Percentiles rank a stretch among this genome's conserved stretches.
phyloP scores from a whole-genome alignment of 306 rosid species.

The Gastrolobium villosum region DNA sequence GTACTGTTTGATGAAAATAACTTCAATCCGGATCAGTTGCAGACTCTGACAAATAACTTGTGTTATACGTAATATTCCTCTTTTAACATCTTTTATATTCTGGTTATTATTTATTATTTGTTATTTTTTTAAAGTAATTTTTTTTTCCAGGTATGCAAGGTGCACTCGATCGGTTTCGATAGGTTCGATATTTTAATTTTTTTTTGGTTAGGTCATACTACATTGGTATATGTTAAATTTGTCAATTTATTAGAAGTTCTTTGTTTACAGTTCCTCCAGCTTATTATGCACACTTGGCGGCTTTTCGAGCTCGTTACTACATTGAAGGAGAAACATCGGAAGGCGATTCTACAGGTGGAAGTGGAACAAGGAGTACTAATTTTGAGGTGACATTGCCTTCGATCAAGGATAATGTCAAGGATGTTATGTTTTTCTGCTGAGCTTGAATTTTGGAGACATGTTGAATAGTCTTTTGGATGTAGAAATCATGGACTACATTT shows the following conservation, averaged over 20 bases:
- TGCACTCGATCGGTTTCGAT: conserved; percentile 58
- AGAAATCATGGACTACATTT: too few relatives aligned
- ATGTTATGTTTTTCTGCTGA: conserved; percentile 57
- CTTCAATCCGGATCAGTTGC: conserved; percentile 45
- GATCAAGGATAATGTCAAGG: conserved; percentile 33
- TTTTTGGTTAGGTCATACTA: not conserved
- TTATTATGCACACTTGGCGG: conserved; percentile 58
- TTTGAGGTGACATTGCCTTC: conserved; percentile 30
- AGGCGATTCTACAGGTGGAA: conserved; percentile 37
- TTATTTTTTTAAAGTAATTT: not conserved
- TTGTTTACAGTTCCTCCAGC: conserved; percentile 61
- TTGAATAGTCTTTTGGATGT: too few relatives aligned
- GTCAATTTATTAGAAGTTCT: not conserved
- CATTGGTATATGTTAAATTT: too few relatives aligned
- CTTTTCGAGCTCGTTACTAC: conserved; percentile 58
- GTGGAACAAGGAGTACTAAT: not conserved
- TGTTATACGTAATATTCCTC: conserved; percentile 55
- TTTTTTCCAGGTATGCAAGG: conserved; percentile 54
- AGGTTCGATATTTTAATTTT: conserved; percentile 31
- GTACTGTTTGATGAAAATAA: conserved; percentile 52
- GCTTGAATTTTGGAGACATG: not conserved
- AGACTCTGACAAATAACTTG: conserved; percentile 49
- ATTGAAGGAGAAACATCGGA: conserved; percentile 51
- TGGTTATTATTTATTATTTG: not conserved
- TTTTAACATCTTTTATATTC: not conserved